Base-by-base conservation (phyloP, 306 rosid genomes). In the Quillaja saponaria region DNA sequence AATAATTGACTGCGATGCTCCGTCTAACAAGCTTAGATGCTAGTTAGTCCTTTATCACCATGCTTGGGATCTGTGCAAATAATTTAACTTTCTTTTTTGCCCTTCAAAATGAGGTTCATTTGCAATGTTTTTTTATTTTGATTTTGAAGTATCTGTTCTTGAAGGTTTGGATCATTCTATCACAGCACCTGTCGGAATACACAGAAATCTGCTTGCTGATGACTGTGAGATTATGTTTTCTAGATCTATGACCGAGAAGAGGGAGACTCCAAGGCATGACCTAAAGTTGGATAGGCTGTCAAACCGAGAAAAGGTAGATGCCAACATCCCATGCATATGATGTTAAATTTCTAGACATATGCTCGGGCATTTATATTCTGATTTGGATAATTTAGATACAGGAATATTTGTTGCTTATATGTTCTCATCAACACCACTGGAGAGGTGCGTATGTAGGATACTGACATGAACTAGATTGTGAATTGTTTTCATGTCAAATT, bases 181-280 rank as follows among this genome's bases (percentile, higher is more conserved):
- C 80, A 79, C 82, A 12, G 80, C 78, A 49, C 83, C 95, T 52
- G 42, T 65, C 61, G 64, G 56, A 55, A 51, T 63, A 59, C 74
- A 67, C 62, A 78, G 80, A 68, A 72, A 57, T 66, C 69, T 72
- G 55, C 69, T 81, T 52, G 52, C 15, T 42, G 82, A 66, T 42
- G 82, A 73, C 42, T 57, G 65, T 16, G 84, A 72, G 47, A 45
- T 84, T 74, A 50, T 48, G 38, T 54, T 71, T 52, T 80, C 79
- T 66, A 79, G 82, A 72, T 89, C 96, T 53, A 74, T 89, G 84
- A 84, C 76, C 1, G 96, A 86, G 76, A 84, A 74, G 90, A 84
- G 37, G 74, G 84, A 31, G 50, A 63, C 47, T 63, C 71, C 47
- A 37, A 77, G 80, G 81, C 82, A 71, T 57, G 83, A 81, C 77